phyloP scores from a whole-genome alignment of 2,329 filamentous ascomycete genomes.

The Scytalidium lignicola region DNA sequence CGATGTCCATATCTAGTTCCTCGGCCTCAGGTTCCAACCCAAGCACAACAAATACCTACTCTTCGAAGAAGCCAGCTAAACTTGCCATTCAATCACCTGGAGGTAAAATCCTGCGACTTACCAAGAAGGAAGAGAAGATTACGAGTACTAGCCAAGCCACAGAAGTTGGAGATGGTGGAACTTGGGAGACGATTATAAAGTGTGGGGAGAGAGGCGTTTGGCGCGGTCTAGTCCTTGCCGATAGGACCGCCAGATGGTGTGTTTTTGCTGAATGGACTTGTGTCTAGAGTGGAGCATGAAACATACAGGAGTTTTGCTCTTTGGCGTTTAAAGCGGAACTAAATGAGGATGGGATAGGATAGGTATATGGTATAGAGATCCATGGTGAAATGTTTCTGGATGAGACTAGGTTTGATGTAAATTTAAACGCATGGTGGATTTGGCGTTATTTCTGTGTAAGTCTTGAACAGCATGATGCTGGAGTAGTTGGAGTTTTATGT shows the following conservation, averaged over 20 bases:
- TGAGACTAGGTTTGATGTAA: neutral
- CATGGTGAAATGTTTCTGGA: neutral
- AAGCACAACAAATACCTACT: slow-evolving; percentile 44
- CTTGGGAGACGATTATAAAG: slow-evolving; percentile 89
- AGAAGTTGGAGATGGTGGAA: slow-evolving; percentile 66
- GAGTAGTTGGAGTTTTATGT: neutral
- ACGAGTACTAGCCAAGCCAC: slow-evolving; percentile 30
- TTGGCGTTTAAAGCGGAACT: neutral
- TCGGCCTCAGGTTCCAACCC: slow-evolving; percentile 53
- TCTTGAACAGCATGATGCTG: neutral
- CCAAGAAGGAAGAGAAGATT: slow-evolving; percentile 67
- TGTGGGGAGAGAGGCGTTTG: slow-evolving; percentile 77
- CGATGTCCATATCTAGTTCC: slow-evolving; percentile 59
- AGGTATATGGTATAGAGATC: neutral
- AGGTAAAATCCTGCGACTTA: slow-evolving; percentile 87
- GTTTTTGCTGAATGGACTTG: slow-evolving; percentile 80
- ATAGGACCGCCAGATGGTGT: slow-evolving; percentile 81
- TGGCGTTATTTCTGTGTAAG: neutral
- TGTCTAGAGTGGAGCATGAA: slow-evolving; percentile 16
- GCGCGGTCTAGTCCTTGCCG: slow-evolving; percentile 76
- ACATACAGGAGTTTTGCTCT: neutral
- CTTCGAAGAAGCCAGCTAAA: slow-evolving; percentile 82
- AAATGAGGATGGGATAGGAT: neutral
- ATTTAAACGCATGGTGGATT: neutral
- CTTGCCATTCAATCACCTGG: slow-evolving; percentile 89